These are phyloP conservation scores for Epichloe scottii DNA, from an alignment of 2,329 filamentous ascomycete genomes.

Conservation along the genomic window DNA sequence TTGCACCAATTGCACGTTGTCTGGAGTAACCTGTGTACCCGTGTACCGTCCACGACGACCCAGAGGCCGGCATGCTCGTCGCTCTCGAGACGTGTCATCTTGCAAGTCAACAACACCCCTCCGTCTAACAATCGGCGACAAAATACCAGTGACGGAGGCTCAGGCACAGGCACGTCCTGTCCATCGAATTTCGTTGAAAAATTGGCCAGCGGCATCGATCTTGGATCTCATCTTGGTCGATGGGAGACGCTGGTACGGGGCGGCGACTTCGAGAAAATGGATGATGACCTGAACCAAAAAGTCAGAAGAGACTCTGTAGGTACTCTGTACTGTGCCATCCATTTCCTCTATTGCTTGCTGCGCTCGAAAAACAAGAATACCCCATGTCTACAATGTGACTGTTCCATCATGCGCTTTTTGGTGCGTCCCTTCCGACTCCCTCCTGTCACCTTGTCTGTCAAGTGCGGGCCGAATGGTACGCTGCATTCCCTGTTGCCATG, in stretches of 20 bases:
- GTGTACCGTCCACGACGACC: slow-evolving; percentile 9
- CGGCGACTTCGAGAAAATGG: not conserved
- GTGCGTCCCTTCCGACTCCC: not conserved
- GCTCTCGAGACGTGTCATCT: slow-evolving; percentile 1
- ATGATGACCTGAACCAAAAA: not conserved
- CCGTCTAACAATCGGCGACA: not conserved
- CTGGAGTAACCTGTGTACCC: slow-evolving; percentile 8
- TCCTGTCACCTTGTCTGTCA: not conserved
- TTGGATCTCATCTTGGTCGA: not conserved
- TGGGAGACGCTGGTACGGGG: not conserved
- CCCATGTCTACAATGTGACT: not conserved
- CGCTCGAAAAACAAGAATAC: not conserved
- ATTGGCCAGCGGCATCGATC: not conserved
- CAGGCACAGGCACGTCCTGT: not conserved
- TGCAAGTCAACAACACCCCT: not conserved
- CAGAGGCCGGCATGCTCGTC: slow-evolving; percentile 10
- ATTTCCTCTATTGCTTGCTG: not conserved
- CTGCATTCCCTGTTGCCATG: not conserved
- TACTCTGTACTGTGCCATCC: not conserved
- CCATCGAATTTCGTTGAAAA: not conserved
- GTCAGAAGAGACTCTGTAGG: not conserved
- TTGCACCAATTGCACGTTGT: slow-evolving; percentile 10
- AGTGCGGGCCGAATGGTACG: not conserved
- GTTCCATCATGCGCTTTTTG: not conserved
- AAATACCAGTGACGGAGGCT: not conserved